A percentile compares a stretch with the other conserved stretches of the same genome.
Evolutionary conservation across 2,329 filamentous ascomycete species (phyloP).

Genomic region (Cordyceps farinosa): DNA sequence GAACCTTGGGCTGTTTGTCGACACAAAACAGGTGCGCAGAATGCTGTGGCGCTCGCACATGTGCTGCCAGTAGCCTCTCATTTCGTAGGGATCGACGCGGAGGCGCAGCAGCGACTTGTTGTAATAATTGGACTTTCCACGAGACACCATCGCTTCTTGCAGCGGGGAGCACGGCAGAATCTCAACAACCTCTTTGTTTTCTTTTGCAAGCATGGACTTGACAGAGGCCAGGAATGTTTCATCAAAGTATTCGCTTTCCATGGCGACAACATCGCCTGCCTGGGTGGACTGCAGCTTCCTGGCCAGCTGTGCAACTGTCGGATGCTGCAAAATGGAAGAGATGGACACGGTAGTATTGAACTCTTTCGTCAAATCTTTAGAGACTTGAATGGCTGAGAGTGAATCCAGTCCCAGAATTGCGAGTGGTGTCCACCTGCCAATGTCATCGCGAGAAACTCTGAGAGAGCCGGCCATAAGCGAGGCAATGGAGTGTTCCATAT

Average conservation of each 20-base stretch:
- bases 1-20: slow-evolving; percentile 56
- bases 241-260: slow-evolving; percentile 26
- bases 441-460: slow-evolving; percentile 38
- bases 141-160: slow-evolving; percentile 79
- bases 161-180: slow-evolving; percentile 81
- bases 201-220: slow-evolving; percentile 29
- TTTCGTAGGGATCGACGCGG: slow-evolving; percentile 41
- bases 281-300: slow-evolving; percentile 22
- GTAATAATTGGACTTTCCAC: slow-evolving; percentile 56
- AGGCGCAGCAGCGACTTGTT: slow-evolving; percentile 69
- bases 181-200: slow-evolving; percentile 40
- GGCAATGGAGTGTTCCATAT: slow-evolving; percentile 55
- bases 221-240: slow-evolving; percentile 27
- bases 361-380: slow-evolving; percentile 49
- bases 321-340: slow-evolving; percentile 64
- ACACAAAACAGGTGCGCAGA: slow-evolving; percentile 70
- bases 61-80: slow-evolving; percentile 59
- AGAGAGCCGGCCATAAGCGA: slow-evolving; percentile 51
- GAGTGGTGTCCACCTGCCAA: slow-evolving; percentile 68
- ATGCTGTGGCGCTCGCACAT: slow-evolving; percentile 69
- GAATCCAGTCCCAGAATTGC: slow-evolving; percentile 80
- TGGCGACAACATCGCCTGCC: not conserved
- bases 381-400: slow-evolving; percentile 71
- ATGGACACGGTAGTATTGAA: slow-evolving; percentile 55
- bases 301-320: slow-evolving; percentile 62